These are phyloP conservation scores for Canavalia ensiformis DNA, from an alignment of 306 rosid species.

Conservation along the genomic window DNA sequence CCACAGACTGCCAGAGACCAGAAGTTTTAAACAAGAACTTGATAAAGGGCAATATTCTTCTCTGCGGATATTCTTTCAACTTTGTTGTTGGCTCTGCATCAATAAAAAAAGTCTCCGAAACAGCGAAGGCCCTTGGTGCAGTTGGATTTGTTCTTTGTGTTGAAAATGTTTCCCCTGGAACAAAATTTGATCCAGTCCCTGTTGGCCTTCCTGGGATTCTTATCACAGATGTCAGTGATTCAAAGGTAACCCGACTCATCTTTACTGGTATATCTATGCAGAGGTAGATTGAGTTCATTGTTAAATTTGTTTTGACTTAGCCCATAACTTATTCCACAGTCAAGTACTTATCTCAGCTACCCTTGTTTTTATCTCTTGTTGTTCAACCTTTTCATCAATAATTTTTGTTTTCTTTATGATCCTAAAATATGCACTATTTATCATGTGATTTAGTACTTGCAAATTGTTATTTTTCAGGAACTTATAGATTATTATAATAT, in stretches of 20 bases:
- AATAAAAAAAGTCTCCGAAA: slow-evolving; percentile 84
- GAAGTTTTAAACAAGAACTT: slow-evolving; percentile 89
- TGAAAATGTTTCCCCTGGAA: slow-evolving; percentile 90
- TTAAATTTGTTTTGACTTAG: slow-evolving; percentile 23
- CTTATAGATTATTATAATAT: slow-evolving; percentile 88
- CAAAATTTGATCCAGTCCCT: slow-evolving; percentile 98
- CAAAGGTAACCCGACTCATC: slow-evolving; percentile 67
- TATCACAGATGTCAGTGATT: slow-evolving; percentile 79
- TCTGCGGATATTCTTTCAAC: slow-evolving; percentile 98
- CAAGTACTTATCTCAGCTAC: slow-evolving; percentile 32
- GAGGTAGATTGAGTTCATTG: slow-evolving; percentile 22
- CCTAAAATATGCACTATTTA: slow-evolving; percentile 11
- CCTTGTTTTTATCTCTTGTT: slow-evolving; percentile 16
- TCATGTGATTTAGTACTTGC: slow-evolving; percentile 44
- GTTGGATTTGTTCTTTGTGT: slow-evolving; percentile 97
- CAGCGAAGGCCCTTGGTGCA: slow-evolving; percentile 96
- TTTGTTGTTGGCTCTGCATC: slow-evolving; percentile 92
- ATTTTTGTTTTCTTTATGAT: slow-evolving; percentile 28
- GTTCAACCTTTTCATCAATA: slow-evolving; percentile 23
- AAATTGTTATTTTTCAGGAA: slow-evolving; percentile 65
- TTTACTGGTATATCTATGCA: slow-evolving; percentile 2
- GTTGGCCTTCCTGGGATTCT: slow-evolving; percentile 91
- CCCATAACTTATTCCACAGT: slow-evolving; percentile 22
- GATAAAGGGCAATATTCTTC: slow-evolving; percentile 94
- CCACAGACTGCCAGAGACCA: slow-evolving; percentile 95